Conservation (phyloP, 1,139 yeast genomes). For the Diutina ranongensis region DNA sequence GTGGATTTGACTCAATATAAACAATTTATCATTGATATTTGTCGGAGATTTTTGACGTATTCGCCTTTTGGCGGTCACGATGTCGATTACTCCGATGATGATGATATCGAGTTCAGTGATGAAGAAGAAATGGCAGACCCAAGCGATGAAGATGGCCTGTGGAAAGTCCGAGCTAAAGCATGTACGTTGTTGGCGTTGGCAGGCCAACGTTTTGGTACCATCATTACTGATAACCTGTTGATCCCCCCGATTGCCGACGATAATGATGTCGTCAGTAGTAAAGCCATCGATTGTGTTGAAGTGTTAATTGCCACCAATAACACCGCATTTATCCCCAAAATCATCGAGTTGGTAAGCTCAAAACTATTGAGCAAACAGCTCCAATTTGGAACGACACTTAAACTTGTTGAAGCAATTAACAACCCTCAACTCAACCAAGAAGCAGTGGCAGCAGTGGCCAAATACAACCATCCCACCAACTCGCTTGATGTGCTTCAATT, state of each 20-base stretch:
- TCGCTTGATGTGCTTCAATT: neutral
- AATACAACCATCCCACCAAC: neutral
- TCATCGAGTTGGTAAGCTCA: neutral
- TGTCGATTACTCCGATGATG: conserved; percentile 20
- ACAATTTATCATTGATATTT: conserved; percentile 16
- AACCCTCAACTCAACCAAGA: neutral
- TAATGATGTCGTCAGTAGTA: conserved; percentile 28
- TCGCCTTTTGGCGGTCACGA: conserved; percentile 40
- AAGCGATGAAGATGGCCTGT: conserved; percentile 41
- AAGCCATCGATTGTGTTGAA: conserved; percentile 15
- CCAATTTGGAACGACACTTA: neutral
- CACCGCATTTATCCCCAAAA: neutral
- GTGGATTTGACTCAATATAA: neutral
- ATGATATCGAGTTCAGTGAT: conserved; percentile 24
- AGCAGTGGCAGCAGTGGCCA: neutral
- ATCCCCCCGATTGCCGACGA: conserved; percentile 22
- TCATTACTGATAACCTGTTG: conserved; percentile 6
- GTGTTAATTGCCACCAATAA: neutral
- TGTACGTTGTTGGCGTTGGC: neutral
- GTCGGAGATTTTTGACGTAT: conserved; percentile 35
- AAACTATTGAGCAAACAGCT: neutral
- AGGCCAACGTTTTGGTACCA: neutral
- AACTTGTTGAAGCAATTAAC: neutral
- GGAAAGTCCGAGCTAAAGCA: conserved; percentile 2
- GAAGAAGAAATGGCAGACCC: conserved; percentile 23